phyloP scores from a whole-genome alignment of 257 asterid genomes.

The Capsicum baccatum region DNA sequence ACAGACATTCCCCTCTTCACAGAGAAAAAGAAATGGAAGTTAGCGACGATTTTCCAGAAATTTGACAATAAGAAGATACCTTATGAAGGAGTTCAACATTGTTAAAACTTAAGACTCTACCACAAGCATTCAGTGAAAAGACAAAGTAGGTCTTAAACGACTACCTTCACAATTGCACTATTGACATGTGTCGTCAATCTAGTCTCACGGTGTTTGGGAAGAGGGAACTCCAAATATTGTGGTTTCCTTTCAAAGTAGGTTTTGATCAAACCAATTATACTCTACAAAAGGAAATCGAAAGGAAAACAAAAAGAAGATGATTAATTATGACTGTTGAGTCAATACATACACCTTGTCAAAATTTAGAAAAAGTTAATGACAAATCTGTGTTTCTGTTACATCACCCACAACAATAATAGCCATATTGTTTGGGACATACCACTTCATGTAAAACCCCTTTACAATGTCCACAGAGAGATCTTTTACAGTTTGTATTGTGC shows the following conservation, averaged over 20 bases:
- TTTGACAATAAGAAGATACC: not conserved
- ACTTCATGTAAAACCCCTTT: not conserved
- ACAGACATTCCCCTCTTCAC: conserved; percentile 3
- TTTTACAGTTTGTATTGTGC: not conserved
- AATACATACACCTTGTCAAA: not conserved
- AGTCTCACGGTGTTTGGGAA: not conserved
- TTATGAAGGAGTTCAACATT: not conserved
- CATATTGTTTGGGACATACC: not conserved
- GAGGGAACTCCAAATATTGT: not conserved
- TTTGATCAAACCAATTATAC: not conserved
- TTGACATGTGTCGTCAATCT: not conserved
- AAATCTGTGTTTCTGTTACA: not conserved
- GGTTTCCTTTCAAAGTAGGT: conserved; percentile 4
- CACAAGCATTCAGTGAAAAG: not conserved
- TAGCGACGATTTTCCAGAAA: not conserved
- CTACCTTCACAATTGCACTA: not conserved
- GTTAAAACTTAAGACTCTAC: not conserved
- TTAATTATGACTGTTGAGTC: not conserved
- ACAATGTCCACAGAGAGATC: not conserved
- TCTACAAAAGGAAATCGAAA: not conserved
- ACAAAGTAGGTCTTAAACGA: not conserved
- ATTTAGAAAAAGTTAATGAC: not conserved
- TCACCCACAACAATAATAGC: not conserved
- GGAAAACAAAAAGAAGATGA: not conserved
- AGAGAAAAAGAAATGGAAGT: not conserved